These are phyloP conservation scores for Penicillium maclennaniae DNA, from an alignment of 495 filamentous ascomycete species.

Conservation along the genomic window DNA sequence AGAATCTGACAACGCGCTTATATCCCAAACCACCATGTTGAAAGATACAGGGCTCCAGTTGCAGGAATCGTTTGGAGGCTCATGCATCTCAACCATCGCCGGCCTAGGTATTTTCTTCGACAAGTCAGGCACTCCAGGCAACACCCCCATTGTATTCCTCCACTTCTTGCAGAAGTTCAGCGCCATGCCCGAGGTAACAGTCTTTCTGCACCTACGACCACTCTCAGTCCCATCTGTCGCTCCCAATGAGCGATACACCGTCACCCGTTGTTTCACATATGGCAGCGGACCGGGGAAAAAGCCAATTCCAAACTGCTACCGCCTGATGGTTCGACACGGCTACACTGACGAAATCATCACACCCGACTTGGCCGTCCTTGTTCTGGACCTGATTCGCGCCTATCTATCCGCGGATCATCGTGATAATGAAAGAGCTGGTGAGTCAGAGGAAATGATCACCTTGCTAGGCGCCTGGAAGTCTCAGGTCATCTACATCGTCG, in stretches of 20 bases:
- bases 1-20: conserved; percentile 43
- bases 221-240: conserved; percentile 37
- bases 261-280: conserved; percentile 31
- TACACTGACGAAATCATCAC: conserved; percentile 66
- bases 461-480: conserved; percentile 54
- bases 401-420: conserved; percentile 36
- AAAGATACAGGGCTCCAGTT: not conserved
- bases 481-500: conserved; percentile 67
- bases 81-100: conserved; percentile 35
- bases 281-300: conserved; percentile 7
- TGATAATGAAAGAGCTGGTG: not conserved
- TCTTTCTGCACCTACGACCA: conserved; percentile 61
- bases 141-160: conserved; percentile 54
- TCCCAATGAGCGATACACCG: conserved; percentile 43
- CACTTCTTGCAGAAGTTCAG: conserved; percentile 62
- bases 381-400: conserved; percentile 56
- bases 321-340: conserved; percentile 62
- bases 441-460: conserved; percentile 7
- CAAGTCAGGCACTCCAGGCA: conserved; percentile 47
- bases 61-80: not conserved
- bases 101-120: conserved; percentile 64
- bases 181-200: conserved; percentile 50
- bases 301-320: conserved; percentile 54
- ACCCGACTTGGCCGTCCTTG: conserved; percentile 53
- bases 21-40: conserved; percentile 43